Conservation (phyloP, 805 yeast species). For the Clavispora vitiphila region DNA sequence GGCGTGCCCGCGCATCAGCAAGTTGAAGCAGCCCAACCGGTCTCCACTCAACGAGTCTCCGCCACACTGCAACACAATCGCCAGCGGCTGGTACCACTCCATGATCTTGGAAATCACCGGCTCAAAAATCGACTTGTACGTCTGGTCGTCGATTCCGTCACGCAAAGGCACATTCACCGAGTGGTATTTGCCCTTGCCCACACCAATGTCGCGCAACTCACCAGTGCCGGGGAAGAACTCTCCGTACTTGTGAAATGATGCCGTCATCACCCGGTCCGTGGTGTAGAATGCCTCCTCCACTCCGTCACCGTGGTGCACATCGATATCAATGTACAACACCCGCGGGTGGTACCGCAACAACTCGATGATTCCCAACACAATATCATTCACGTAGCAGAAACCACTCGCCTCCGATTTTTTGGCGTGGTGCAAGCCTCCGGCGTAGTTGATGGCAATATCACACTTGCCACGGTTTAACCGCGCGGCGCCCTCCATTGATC, state of each 20-base stretch:
- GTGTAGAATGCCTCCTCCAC: constrained; percentile 93
- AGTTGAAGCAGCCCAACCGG: constrained; percentile 90
- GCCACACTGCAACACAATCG: constrained; percentile 96
- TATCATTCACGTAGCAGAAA: constrained; percentile 86
- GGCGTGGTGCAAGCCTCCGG: constrained; percentile 93
- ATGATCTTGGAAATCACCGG: constrained; percentile 74
- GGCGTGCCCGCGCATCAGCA: constrained; percentile 92
- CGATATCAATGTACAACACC: constrained; percentile 83
- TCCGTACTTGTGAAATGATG: constrained; percentile 88
- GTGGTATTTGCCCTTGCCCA: constrained; percentile 78
- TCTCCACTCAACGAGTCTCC: constrained; percentile 97
- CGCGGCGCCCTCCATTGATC: constrained; percentile 86
- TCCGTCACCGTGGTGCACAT: constrained; percentile 93
- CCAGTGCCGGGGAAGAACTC: constrained; percentile 95
- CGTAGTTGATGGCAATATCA: constrained; percentile 89
- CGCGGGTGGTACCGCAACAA: constrained; percentile 78
- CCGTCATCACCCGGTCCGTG: constrained; percentile 87
- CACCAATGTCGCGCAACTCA: constrained; percentile 76
- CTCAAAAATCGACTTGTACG: constrained; percentile 80
- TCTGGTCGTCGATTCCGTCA: constrained; percentile 92
- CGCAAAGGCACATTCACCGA: constrained; percentile 81
- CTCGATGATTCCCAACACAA: constrained; percentile 78
- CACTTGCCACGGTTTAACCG: constrained; percentile 76
- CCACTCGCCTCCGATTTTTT: constrained; percentile 88
- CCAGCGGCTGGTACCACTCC: constrained; percentile 92